Conservation (phyloP, 371 early-diverging fungal species). For the Mucor circinelloides region DNA sequence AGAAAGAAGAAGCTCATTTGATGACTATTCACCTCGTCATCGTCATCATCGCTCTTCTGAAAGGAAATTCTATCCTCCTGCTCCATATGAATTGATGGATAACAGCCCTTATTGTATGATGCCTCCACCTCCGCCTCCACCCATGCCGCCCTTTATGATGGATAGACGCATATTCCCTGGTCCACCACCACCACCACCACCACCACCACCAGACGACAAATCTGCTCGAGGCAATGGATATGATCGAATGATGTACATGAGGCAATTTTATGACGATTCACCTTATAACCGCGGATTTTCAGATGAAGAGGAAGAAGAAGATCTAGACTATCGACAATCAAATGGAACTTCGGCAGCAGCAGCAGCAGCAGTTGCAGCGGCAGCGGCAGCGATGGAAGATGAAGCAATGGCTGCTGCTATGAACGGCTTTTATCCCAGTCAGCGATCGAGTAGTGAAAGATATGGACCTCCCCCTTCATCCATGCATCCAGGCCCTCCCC, state of each 20-base stretch:
- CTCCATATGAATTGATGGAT: not conserved
- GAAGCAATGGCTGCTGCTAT: not conserved
- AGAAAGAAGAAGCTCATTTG: not conserved
- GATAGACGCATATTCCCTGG: not conserved
- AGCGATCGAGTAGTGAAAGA: not conserved
- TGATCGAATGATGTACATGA: not conserved
- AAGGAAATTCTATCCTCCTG: not conserved
- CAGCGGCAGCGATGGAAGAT: not conserved
- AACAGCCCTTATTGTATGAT: not conserved
- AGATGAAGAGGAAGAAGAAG: conserved; percentile 10
- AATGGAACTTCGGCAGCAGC: not conserved
- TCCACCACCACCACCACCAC: not conserved
- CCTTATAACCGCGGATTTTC: not conserved
- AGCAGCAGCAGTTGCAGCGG: not conserved
- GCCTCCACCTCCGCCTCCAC: conserved; percentile 2
- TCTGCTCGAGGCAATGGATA: not conserved
- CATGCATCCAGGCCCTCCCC: not conserved
- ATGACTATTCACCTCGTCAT: not conserved
- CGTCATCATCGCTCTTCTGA: not conserved
- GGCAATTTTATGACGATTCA: not conserved
- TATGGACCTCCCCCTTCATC: not conserved
- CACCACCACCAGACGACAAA: too few relatives aligned
- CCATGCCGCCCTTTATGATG: not conserved
- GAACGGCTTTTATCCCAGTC: not conserved
- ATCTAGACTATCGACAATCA: not conserved